Evolutionary conservation across 2,329 filamentous ascomycete species (phyloP).

Genomic region (Tetracladium maxilliforme): DNA sequence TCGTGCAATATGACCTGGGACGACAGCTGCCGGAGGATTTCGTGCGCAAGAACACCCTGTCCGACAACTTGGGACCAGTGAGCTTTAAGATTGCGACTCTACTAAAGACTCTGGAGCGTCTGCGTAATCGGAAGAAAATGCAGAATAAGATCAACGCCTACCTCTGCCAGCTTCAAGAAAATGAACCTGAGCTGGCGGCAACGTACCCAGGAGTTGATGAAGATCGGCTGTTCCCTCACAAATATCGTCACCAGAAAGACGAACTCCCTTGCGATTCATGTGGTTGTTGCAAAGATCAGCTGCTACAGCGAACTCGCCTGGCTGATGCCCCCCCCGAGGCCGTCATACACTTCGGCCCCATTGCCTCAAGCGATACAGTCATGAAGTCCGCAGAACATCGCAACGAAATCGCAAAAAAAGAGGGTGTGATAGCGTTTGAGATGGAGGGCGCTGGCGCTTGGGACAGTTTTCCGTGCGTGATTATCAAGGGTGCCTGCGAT

Average conservation of each 20-base stretch:
- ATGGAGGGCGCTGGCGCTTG: conserved; percentile 15
- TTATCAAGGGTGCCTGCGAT: conserved; percentile 24
- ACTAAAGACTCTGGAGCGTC: conserved; percentile 2
- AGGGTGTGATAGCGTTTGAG: conserved; percentile 10
- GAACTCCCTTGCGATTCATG: too few relatives aligned
- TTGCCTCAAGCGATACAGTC: conserved; percentile 13
- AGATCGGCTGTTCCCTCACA: conserved; percentile 2
- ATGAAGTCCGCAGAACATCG: conserved; percentile 4
- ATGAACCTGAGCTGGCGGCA: not conserved
- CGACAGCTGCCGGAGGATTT: conserved; percentile 8
- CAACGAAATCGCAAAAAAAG: conserved; percentile 3
- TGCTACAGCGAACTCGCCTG: not conserved
- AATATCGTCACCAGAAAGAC: conserved; percentile 4
- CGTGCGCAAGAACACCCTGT: conserved; percentile 6
- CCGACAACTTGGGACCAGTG: conserved; percentile 4
- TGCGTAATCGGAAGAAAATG: conserved; percentile 1
- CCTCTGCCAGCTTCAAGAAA: conserved; percentile 2
- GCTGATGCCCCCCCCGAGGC: not conserved
- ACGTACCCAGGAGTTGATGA: conserved; percentile 2
- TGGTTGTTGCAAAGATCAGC: conserved; percentile 1
- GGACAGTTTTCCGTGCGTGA: conserved; percentile 17
- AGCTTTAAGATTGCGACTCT: conserved; percentile 5
- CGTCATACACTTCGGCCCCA: conserved; percentile 15
- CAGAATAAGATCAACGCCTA: conserved; percentile 2
- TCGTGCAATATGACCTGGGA: conserved; percentile 16